Evolutionary conservation across 805 yeast species (phyloP).

Genomic region (Clavispora phyllophila): DNA sequence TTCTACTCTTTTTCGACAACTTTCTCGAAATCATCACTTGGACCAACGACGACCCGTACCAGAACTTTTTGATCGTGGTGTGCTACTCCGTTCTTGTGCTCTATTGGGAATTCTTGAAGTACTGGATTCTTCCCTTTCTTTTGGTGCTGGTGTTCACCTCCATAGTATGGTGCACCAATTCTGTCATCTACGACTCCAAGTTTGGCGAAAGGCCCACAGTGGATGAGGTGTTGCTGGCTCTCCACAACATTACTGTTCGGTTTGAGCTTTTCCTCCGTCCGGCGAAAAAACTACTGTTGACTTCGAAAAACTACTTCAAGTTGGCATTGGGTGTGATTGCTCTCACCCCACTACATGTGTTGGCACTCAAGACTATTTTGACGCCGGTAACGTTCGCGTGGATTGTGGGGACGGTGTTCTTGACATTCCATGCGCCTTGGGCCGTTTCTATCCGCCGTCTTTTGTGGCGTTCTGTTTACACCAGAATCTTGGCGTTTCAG

Average conservation of each 20-base stretch:
- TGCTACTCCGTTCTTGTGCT: constrained; percentile 33
- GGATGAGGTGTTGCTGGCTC: constrained; percentile 46
- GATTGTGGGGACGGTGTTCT: constrained; percentile 30
- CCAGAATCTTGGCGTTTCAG: constrained; percentile 33
- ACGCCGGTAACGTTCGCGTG: constrained; percentile 31
- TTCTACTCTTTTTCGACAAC: constrained; percentile 40
- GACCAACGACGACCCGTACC: constrained; percentile 49
- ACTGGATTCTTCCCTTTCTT: constrained; percentile 36
- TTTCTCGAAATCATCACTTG: constrained; percentile 45
- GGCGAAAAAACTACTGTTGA: constrained; percentile 24
- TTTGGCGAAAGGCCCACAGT: constrained; percentile 46
- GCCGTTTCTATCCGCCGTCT: constrained; percentile 39
- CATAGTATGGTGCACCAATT: constrained; percentile 41
- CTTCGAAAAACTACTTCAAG: constrained; percentile 21
- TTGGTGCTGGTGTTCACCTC: constrained; percentile 34
- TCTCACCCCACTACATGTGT: constrained; percentile 41
- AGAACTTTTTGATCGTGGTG: constrained; percentile 39
- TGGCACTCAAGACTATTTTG: constrained; percentile 28
- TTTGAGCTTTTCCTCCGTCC: constrained; percentile 39
- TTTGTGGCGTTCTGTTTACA: constrained; percentile 46
- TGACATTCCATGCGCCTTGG: constrained; percentile 48
- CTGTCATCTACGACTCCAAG: constrained; percentile 38
- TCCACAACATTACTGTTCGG: constrained; percentile 42
- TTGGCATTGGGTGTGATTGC: constrained; percentile 26
- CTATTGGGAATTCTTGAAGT: constrained; percentile 36